These are phyloP conservation scores for Aspergillus ustus DNA, from an alignment of 2,329 filamentous ascomycete genomes.

Conservation along the genomic window DNA sequence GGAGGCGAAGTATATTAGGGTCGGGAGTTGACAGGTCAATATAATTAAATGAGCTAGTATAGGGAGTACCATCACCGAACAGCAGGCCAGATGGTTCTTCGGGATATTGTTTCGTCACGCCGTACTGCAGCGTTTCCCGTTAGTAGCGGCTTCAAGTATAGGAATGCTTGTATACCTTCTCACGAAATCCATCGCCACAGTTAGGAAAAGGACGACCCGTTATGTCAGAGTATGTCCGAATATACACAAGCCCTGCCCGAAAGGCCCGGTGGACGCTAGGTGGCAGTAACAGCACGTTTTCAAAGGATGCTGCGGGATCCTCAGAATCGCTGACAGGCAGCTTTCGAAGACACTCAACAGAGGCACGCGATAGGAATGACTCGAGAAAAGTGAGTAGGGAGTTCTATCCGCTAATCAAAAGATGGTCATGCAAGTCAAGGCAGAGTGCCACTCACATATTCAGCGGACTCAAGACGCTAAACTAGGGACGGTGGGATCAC, in stretches of 20 bases:
- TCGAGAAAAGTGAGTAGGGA: too few species aligned
- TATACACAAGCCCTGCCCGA: background rate
- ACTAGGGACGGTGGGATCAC: too few species aligned
- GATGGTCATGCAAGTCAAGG: too few species aligned
- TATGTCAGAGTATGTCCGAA: background rate
- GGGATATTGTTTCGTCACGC: background rate
- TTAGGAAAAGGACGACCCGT: background rate
- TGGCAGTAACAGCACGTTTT: constrained; percentile 1
- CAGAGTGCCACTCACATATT: too few species aligned
- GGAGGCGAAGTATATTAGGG: background rate
- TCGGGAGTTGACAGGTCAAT: background rate
- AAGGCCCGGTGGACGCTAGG: constrained; percentile 1
- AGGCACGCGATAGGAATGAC: too few species aligned
- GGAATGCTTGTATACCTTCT: background rate
- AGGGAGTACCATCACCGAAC: background rate
- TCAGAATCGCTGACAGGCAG: background rate
- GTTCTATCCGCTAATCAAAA: too few species aligned
- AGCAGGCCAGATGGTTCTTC: background rate
- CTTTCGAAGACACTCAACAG: background rate
- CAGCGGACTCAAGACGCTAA: too few species aligned
- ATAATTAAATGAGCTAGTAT: background rate
- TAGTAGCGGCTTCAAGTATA: background rate
- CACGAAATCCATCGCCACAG: background rate
- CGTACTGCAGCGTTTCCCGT: background rate
- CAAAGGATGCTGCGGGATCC: background rate